phyloP scores from a whole-genome alignment of 495 filamentous ascomycete genomes.

The Mycothermus thermophilus region DNA sequence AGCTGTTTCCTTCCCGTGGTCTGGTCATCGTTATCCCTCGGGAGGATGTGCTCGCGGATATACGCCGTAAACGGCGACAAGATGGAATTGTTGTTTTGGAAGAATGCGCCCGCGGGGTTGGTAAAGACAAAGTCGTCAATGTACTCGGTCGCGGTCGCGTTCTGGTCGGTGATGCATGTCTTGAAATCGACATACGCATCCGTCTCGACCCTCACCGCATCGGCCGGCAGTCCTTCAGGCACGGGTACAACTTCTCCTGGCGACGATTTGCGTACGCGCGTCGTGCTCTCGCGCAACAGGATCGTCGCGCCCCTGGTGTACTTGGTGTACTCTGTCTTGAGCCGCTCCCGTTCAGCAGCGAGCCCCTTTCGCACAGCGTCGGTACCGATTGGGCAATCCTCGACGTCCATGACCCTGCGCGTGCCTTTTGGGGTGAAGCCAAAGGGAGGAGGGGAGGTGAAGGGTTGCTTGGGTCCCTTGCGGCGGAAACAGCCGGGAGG shows the following conservation, averaged over 20 bases:
- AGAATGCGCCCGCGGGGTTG: slow-evolving; percentile 86
- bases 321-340: slow-evolving; percentile 51
- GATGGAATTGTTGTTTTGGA: slow-evolving; percentile 99
- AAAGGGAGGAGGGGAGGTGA: slow-evolving; percentile 54
- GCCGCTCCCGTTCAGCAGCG: slow-evolving; percentile 54
- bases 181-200: slow-evolving; percentile 57
- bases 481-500: slow-evolving; percentile 35
- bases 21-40: slow-evolving; percentile 19
- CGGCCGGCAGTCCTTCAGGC: slow-evolving; percentile 8
- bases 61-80: slow-evolving; percentile 80
- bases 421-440: slow-evolving; percentile 79
- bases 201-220: slow-evolving; percentile 20
- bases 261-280: slow-evolving; percentile 44
- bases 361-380: slow-evolving; percentile 66
- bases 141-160: slow-evolving; percentile 69
- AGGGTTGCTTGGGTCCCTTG: slow-evolving; percentile 22
- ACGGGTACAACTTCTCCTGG: slow-evolving; percentile 8
- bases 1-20: slow-evolving; percentile 4
- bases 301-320: slow-evolving; percentile 79
- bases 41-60: slow-evolving; percentile 68
- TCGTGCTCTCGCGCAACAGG: slow-evolving; percentile 73
- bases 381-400: slow-evolving; percentile 93
- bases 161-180: slow-evolving; percentile 72
- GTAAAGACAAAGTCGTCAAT: slow-evolving; percentile 72
- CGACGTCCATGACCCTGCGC: slow-evolving; percentile 69